These are phyloP conservation scores for Triticum aestivum DNA, from an alignment of 176 grass and related monocot species.

Conservation along the genomic window IWGSC_CS_RefSeq_v2.1 NC_057809.1:608094373-608094872, in stretches of 20 bases:
- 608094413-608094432: conserved; percentile 33
- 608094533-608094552: conserved; percentile 37
- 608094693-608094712: conserved; percentile 11
- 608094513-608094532: background rate
- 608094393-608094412: conserved; percentile 39
- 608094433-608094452: conserved; percentile 41
- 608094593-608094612: conserved; percentile 38
- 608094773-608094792: conserved; percentile 7
- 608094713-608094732: background rate
- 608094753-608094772: conserved; percentile 38
- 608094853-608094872: background rate
- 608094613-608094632: conserved; percentile 7
- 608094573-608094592: conserved; percentile 17
- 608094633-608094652: conserved; percentile 26
- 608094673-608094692: conserved; percentile 52
- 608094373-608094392: background rate
- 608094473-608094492: conserved; percentile 43
- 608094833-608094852: background rate
- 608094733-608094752: conserved; percentile 50
- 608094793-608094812: conserved; percentile 43
- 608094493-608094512: conserved; percentile 15
- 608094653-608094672: conserved; percentile 34
- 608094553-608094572: conserved; percentile 13
- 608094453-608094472: conserved; percentile 18
- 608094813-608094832: conserved; percentile 32